Base-by-base conservation (phyloP, 495 filamentous ascomycete genomes). In the Diplogelasinospora grovesii region DNA sequence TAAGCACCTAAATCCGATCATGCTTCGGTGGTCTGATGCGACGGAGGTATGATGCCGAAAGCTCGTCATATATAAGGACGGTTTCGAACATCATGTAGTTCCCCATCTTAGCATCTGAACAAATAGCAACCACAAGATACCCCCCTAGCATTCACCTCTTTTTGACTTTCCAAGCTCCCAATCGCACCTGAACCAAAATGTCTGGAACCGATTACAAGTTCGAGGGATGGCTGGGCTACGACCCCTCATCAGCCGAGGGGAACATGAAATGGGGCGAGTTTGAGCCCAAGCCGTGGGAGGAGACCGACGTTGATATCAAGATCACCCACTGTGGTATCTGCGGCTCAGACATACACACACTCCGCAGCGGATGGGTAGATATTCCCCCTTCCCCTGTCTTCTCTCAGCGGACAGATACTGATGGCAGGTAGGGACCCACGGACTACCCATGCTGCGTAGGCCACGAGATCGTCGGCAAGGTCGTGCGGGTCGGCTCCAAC, bases 311-410 rank as follows among this genome's bases (percentile, higher is more conserved):
- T 34, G 82, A 86, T 54, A 84, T 86, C 46, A 68, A 79, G 54
- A 68, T 95, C 46, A 73, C 83, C 1, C 86, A 93, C 65, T 92
- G 86, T 59, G 85, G 87, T 36, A 78, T 95, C 51, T 93, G 88
- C 61, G 86, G 84, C 22, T 73, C 71, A 34, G 86, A 95, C 52
- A 38, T 89, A 4, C 86, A 93, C 63, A 83, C 78, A 14, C 66
- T 95, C 5, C 69, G 78, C 28, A 81, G 75, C 23, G 86, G 86
- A 48, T 92, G 86, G 82, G 59, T 64, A 48, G 20, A 49, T 34
- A n/a, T 3, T 34, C 6, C 0, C n/a, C 7, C 20, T 22, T 22
- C 25, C 8, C n/a, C 21, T 28, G 25, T 32, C 4, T 14, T 19
- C n/a, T n/a, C 11, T n/a, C 26, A 8, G 11, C 22, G 13, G 16